Evolutionary conservation across 1,284 basidiomycete species (phyloP).

Genomic region (Thelephora terrestris): DNA sequence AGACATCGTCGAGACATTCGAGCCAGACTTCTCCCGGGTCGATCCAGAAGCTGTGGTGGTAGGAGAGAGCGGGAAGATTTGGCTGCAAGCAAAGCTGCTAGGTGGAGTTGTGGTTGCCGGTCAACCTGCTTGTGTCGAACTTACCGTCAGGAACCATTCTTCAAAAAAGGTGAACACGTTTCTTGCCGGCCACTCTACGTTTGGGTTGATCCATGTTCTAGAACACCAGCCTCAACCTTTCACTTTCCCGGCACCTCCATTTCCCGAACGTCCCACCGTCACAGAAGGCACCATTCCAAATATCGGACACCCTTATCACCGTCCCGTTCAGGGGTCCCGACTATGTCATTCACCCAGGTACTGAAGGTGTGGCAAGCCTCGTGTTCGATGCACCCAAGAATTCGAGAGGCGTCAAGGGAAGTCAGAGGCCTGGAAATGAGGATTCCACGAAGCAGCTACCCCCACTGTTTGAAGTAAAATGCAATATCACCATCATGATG

Average conservation of each 20-base stretch:
- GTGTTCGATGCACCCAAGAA: slow-evolving; percentile 62
- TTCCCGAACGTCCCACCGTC: slow-evolving; percentile 34
- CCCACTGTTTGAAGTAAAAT: slow-evolving; percentile 55
- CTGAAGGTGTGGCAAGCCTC: slow-evolving; percentile 64
- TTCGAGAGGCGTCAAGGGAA: slow-evolving; percentile 53
- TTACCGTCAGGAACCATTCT: slow-evolving; percentile 72
- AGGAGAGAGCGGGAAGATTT: slow-evolving; percentile 67
- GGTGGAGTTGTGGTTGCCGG: slow-evolving; percentile 57
- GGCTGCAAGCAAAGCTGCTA: slow-evolving; percentile 56
- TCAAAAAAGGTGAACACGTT: slow-evolving; percentile 47
- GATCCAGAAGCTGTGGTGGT: slow-evolving; percentile 51
- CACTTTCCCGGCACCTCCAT: slow-evolving; percentile 47
- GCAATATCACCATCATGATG: slow-evolving; percentile 43
- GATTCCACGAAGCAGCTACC: slow-evolving; percentile 13
- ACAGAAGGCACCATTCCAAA: slow-evolving; percentile 38
- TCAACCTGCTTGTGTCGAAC: slow-evolving; percentile 55
- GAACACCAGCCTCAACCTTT: slow-evolving; percentile 55
- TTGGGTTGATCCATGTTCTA: slow-evolving; percentile 19
- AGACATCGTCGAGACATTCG: slow-evolving; percentile 50
- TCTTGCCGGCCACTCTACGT: slow-evolving; percentile 4
- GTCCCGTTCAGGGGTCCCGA: slow-evolving; percentile 62
- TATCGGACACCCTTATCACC: slow-evolving; percentile 56
- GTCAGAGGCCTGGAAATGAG: slow-evolving; percentile 28
- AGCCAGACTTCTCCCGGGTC: slow-evolving; percentile 25
- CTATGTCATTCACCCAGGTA: slow-evolving; percentile 58